These are phyloP conservation scores for Candida boleticola DNA, from an alignment of 805 yeast genomes.

Conservation along the genomic window DNA sequence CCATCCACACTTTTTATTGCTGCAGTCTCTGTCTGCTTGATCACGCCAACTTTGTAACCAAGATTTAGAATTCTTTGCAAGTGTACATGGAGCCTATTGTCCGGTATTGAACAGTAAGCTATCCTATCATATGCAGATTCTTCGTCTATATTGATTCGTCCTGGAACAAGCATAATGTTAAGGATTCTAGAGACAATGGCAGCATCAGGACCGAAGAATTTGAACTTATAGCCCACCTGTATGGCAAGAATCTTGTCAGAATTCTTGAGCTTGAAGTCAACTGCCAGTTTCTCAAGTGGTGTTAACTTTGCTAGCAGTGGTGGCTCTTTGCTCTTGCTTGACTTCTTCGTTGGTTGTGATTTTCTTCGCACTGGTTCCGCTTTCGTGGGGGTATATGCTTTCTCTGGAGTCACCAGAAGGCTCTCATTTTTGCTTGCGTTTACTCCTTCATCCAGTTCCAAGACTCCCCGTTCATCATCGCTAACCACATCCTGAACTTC, in stretches of 20 bases:
- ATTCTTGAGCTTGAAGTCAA: slow-evolving; percentile 59
- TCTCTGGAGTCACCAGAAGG: too few relatives aligned
- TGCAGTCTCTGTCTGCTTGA: slow-evolving; percentile 80
- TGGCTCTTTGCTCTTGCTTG: neutral
- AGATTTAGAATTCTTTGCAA: slow-evolving; percentile 65
- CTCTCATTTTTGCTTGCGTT: too few relatives aligned
- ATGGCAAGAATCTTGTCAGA: slow-evolving; percentile 71
- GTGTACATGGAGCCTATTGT: slow-evolving; percentile 69
- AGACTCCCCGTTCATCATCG: too few relatives aligned
- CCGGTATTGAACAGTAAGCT: slow-evolving; percentile 87
- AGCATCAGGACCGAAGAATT: slow-evolving; percentile 86
- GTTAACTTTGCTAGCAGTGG: slow-evolving; percentile 32
- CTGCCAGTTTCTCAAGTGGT: slow-evolving; percentile 78
- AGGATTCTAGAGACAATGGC: slow-evolving; percentile 60
- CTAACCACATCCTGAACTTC: too few relatives aligned
- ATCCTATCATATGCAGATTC: slow-evolving; percentile 58
- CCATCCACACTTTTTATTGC: slow-evolving; percentile 63
- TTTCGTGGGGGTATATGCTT: neutral
- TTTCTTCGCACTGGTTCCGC: neutral
- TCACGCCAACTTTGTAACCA: slow-evolving; percentile 84
- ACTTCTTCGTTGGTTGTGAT: slow-evolving; percentile 4
- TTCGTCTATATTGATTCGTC: slow-evolving; percentile 54
- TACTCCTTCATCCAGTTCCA: too few relatives aligned
- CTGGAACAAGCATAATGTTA: slow-evolving; percentile 71
- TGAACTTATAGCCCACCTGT: slow-evolving; percentile 91